Conservation (phyloP, 176 grass and related monocot species). For the Alloteropsis semialata region DNA sequence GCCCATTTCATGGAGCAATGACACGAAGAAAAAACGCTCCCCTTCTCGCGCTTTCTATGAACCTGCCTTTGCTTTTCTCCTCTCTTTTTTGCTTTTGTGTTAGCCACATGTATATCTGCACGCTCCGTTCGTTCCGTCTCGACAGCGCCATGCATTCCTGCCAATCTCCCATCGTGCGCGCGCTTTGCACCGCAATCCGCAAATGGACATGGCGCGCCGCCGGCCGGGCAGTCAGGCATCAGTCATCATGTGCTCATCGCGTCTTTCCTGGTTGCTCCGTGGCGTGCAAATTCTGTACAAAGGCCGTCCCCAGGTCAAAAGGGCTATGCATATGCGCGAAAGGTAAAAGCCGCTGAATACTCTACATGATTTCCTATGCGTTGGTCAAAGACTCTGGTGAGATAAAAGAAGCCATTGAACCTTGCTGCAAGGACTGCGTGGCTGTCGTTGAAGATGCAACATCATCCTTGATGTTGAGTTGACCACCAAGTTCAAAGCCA, state of each 20-base stretch:
- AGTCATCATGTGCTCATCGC: not conserved
- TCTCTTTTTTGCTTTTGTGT: not conserved
- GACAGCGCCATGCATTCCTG: not conserved
- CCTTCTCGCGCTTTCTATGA: not conserved
- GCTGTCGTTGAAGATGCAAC: not conserved
- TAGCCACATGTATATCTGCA: not conserved
- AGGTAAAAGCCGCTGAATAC: not conserved
- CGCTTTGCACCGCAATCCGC: not conserved
- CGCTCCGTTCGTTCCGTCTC: not conserved
- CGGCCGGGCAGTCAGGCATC: not conserved
- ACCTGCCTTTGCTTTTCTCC: not conserved
- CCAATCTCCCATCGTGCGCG: too few relatives aligned
- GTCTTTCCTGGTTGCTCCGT: not conserved
- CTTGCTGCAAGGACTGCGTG: not conserved
- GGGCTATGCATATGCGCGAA: not conserved
- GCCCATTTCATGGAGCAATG: not conserved
- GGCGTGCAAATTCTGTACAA: not conserved
- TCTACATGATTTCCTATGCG: not conserved
- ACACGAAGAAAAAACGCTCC: not conserved
- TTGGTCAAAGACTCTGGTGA: not conserved
- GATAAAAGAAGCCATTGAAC: not conserved
- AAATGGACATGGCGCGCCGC: not conserved
- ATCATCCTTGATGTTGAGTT: not conserved
- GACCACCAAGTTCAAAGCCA: not conserved
- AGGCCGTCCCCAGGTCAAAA: not conserved